Percentiles rank a stretch among this genome's conserved stretches.
These are phyloP conservation scores for Cyamopsis tetragonoloba DNA, from an alignment of 306 rosid genomes.

Conservation along the genomic window DNA sequence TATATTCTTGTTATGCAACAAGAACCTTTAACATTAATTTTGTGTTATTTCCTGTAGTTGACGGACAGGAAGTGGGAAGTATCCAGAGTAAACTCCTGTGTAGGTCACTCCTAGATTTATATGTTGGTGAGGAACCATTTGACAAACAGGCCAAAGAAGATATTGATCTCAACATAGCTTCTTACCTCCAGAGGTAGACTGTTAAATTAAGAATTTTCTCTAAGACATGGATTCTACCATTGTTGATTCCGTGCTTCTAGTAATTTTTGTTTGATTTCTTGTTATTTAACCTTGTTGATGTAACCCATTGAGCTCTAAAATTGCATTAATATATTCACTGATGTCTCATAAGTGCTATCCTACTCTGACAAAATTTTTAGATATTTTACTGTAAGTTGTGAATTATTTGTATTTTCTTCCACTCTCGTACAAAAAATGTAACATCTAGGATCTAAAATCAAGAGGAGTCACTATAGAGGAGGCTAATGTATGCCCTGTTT, in stretches of 20 bases:
- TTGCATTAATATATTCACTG: neutral
- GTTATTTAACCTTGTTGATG: constrained; percentile 1
- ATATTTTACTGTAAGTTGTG: neutral
- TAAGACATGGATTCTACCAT: neutral
- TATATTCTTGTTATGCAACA: neutral
- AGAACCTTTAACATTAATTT: constrained; percentile 1
- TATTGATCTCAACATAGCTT: constrained; percentile 53
- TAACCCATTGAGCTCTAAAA: neutral
- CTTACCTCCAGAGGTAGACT: constrained; percentile 42
- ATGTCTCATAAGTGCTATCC: neutral
- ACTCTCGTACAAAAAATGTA: neutral
- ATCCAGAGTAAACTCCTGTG: constrained; percentile 80
- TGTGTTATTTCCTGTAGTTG: constrained; percentile 51
- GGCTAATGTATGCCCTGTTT: neutral
- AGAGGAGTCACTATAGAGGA: too few relatives aligned
- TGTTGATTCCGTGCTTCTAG: neutral
- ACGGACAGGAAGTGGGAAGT: constrained; percentile 90
- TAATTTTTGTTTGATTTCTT: neutral
- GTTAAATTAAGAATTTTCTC: neutral
- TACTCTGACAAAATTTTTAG: neutral
- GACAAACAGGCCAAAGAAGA: constrained; percentile 87
- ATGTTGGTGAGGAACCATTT: constrained; percentile 82
- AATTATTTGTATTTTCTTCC: neutral
- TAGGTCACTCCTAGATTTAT: constrained; percentile 71
- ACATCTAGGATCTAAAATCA: neutral